These are phyloP conservation scores for Musa troglodytarum DNA, from an alignment of 176 grass and related monocot species.

Conservation along the genomic window DNA sequence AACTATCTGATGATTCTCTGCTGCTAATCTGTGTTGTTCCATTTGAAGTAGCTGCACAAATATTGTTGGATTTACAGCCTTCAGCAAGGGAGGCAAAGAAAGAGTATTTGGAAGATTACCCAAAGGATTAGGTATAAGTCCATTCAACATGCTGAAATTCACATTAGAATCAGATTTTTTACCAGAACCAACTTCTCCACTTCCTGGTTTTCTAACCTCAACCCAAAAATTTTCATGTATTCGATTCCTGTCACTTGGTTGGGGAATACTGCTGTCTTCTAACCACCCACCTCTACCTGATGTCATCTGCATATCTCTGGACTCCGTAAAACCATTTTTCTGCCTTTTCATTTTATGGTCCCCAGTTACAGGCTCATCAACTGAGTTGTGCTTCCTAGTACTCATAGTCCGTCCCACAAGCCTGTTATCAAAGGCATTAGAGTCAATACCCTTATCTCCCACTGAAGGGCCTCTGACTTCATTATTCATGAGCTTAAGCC, in stretches of 20 bases:
- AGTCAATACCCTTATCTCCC: slow-evolving; percentile 25
- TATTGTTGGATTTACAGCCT: slow-evolving; percentile 70
- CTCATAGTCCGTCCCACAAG: slow-evolving; percentile 16
- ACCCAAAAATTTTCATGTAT: slow-evolving; percentile 28
- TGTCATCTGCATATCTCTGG: slow-evolving; percentile 28
- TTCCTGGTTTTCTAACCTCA: slow-evolving; percentile 24
- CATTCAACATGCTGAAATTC: slow-evolving; percentile 24
- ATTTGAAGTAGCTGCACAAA: slow-evolving; percentile 72
- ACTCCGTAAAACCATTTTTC: slow-evolving; percentile 25
- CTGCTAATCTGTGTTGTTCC: slow-evolving; percentile 52
- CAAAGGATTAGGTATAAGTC: slow-evolving; percentile 21
- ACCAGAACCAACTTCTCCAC: slow-evolving; percentile 17
- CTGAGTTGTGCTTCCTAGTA: slow-evolving; percentile 49
- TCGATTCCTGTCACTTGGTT: slow-evolving; percentile 21
- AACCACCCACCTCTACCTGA: slow-evolving; percentile 39
- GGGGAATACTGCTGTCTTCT: slow-evolving; percentile 34
- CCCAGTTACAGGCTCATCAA: slow-evolving; percentile 32
- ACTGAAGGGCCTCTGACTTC: slow-evolving; percentile 34
- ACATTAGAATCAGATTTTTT: slow-evolving; percentile 25
- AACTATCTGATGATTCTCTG: slow-evolving; percentile 38
- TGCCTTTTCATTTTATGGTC: slow-evolving; percentile 49
- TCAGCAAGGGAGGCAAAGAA: slow-evolving; percentile 52
- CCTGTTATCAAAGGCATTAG: slow-evolving; percentile 26
- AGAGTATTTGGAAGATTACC: slow-evolving; percentile 27
- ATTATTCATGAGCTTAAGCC: slow-evolving; percentile 60